Percentiles rank a stretch among this genome's conserved stretches.
Evolutionary conservation across 768 basidiomycete species (phyloP).

Genomic region (Chalciporus chontae): DNA sequence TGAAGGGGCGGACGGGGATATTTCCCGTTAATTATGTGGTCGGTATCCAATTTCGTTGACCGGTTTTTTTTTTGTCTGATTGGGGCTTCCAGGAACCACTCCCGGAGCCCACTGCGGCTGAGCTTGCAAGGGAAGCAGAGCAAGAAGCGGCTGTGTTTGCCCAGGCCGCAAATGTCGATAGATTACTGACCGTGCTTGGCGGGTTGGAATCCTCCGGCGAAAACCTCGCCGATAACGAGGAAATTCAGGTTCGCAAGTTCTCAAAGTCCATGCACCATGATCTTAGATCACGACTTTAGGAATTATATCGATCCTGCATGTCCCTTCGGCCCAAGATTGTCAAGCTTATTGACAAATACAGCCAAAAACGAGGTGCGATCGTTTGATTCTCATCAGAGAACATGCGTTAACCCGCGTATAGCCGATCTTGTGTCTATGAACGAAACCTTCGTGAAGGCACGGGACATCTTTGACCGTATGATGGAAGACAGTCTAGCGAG

Average conservation of each 20-base stretch:
- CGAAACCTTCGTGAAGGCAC: slow-evolving; percentile 86
- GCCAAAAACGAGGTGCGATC: slow-evolving; percentile 73
- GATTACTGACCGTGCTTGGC: slow-evolving; percentile 69
- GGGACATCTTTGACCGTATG: slow-evolving; percentile 88
- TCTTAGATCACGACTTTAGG: slow-evolving; percentile 41
- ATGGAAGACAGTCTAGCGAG: slow-evolving; percentile 86
- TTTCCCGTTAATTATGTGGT: slow-evolving; percentile 98
- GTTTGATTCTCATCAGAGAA: not conserved
- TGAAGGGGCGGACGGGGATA: slow-evolving; percentile 87
- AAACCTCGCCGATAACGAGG: slow-evolving; percentile 87
- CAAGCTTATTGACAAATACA: slow-evolving; percentile 95
- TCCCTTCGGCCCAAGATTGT: slow-evolving; percentile 91
- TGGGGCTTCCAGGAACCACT: slow-evolving; percentile 60
- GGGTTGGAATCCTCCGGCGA: slow-evolving; percentile 72
- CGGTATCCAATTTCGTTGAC: slow-evolving; percentile 27
- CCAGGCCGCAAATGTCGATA: slow-evolving; percentile 83
- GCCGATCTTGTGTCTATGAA: slow-evolving; percentile 95
- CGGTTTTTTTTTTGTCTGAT: not conserved
- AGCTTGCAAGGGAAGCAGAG: slow-evolving; percentile 78
- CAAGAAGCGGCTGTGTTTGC: slow-evolving; percentile 86
- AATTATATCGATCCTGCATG: slow-evolving; percentile 89
- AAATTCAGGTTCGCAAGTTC: slow-evolving; percentile 61
- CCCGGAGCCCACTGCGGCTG: slow-evolving; percentile 75
- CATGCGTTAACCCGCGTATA: slow-evolving; percentile 27
- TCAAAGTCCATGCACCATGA: slow-evolving; percentile 1